phyloP scores from a whole-genome alignment of 768 basidiomycete genomes.

The Scleroderma citrinum region DNA sequence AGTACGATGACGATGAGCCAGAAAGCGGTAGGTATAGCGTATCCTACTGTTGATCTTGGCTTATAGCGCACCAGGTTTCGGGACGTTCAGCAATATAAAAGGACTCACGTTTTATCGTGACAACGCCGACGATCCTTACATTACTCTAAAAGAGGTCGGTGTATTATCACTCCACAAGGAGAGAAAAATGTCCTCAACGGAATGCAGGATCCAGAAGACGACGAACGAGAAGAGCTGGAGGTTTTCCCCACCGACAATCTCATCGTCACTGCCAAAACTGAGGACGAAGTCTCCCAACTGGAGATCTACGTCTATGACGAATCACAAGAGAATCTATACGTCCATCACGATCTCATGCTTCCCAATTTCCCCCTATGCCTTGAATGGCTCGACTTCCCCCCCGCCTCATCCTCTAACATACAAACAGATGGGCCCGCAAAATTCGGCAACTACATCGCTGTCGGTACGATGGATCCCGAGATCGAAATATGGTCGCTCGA shows the following conservation, averaged over 20 bases:
- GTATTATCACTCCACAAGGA: not conserved
- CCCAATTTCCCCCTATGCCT: constrained; percentile 97
- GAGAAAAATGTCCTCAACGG: constrained; percentile 6
- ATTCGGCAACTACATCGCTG: constrained; percentile 89
- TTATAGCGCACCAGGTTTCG: constrained; percentile 38
- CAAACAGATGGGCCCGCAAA: constrained; percentile 25
- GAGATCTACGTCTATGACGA: constrained; percentile 97
- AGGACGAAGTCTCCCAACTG: constrained; percentile 93
- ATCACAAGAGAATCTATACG: constrained; percentile 83
- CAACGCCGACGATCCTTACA: constrained; percentile 93
- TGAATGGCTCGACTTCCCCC: constrained; percentile 98
- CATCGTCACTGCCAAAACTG: constrained; percentile 88
- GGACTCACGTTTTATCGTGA: constrained; percentile 88
- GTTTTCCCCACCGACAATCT: constrained; percentile 88
- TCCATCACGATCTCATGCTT: constrained; percentile 96
- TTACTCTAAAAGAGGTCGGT: constrained; percentile 88
- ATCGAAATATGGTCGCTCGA: constrained; percentile 99
- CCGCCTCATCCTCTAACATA: constrained; percentile 42
- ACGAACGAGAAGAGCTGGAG: constrained; percentile 87
- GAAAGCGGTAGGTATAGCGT: constrained; percentile 23
- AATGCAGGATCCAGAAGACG: constrained; percentile 60
- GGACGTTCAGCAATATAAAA: constrained; percentile 94
- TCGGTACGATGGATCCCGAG: constrained; percentile 94
- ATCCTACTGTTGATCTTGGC: not conserved
- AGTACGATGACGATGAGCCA: constrained; percentile 66